A percentile compares a stretch with the other conserved stretches of the same genome.
These are phyloP conservation scores for Neurospora sublineolata DNA, from an alignment of 495 filamentous ascomycete genomes.

Conservation along the genomic window DNA sequence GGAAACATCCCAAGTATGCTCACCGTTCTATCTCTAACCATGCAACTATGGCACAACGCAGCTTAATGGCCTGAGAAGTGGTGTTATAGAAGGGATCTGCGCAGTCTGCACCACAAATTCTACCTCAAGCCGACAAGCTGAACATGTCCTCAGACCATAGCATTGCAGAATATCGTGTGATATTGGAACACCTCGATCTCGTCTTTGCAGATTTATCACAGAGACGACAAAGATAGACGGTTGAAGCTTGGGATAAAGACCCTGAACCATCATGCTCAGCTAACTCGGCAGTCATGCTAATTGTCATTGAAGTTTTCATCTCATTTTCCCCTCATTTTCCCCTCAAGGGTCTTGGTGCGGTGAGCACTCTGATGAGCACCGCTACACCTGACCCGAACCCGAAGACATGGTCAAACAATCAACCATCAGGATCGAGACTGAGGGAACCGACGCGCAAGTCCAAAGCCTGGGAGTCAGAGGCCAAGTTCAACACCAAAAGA, in stretches of 20 bases:
- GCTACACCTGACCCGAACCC: background rate
- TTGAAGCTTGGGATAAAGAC: background rate
- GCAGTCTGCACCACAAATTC: background rate
- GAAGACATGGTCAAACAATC: background rate
- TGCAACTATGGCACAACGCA: background rate
- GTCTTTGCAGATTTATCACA: background rate
- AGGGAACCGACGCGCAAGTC: background rate
- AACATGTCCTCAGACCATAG: background rate
- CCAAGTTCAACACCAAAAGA: background rate
- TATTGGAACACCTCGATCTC: background rate
- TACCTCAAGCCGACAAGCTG: background rate
- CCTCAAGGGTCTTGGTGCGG: background rate
- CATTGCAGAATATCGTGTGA: background rate
- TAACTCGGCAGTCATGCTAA: background rate
- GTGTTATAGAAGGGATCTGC: background rate
- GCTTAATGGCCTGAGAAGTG: background rate
- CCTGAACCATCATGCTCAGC: background rate
- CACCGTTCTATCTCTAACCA: background rate
- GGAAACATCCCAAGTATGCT: background rate
- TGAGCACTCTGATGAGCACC: background rate
- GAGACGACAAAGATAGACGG: background rate
- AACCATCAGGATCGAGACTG: background rate
- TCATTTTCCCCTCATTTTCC: background rate
- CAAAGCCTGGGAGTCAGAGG: background rate
- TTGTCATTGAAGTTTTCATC: background rate